Evolutionary conservation across 192 early-diverging fungal species (phyloP).

Genomic region (Rhizophlyctis rosea): DNA sequence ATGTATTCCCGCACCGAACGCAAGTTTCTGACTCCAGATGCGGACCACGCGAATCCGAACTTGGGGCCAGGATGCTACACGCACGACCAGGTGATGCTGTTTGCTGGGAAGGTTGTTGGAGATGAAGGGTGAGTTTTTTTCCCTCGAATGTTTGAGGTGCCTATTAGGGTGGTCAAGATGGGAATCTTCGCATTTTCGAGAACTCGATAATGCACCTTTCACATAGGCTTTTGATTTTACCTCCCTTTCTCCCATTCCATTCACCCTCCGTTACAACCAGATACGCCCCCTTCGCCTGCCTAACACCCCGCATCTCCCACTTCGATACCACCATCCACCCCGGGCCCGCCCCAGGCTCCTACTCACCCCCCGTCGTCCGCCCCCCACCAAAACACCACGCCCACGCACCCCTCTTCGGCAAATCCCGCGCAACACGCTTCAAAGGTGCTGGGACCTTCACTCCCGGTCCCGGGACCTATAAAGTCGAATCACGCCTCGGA

Average conservation of each 20-base stretch:
- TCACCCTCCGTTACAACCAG: no score
- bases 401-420: constrained; percentile 47
- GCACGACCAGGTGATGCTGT: constrained; percentile 33
- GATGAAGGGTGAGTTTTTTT: constrained; percentile 34
- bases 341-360: constrained; percentile 49
- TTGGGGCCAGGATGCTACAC: constrained; percentile 56
- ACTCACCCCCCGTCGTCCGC: constrained; percentile 28
- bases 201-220: neutral
- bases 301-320: constrained; percentile 42
- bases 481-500: constrained; percentile 19
- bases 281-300: constrained; percentile 52
- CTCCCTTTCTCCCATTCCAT: no score
- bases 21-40: constrained; percentile 44
- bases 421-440: constrained; percentile 40
- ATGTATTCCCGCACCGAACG: constrained; percentile 53
- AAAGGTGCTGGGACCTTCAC: constrained; percentile 18
- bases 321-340: constrained; percentile 41
- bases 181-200: constrained; percentile 2
- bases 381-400: constrained; percentile 34
- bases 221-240: neutral
- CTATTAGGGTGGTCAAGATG: neutral
- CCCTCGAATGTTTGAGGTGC: neutral
- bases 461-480: constrained; percentile 48
- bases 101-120: constrained; percentile 46
- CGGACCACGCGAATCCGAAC: constrained; percentile 51